Percentiles rank a stretch among this genome's conserved stretches.
These are phyloP conservation scores for Colletotrichum orbiculare DNA, from an alignment of 2,329 filamentous ascomycete species.

Conservation along the genomic window DNA sequence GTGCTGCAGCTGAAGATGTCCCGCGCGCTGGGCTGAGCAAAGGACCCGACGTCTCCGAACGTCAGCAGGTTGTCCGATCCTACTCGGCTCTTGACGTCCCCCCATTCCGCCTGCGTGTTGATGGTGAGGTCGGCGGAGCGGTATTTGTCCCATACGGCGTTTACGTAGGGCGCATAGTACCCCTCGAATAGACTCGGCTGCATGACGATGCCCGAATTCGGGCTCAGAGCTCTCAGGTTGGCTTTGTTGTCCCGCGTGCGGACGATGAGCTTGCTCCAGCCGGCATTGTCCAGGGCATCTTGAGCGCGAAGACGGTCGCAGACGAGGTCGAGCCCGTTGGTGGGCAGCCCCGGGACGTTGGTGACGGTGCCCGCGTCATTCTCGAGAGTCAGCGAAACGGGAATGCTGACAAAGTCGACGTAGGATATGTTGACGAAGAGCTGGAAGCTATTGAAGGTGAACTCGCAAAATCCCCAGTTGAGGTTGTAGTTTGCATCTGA, in stretches of 20 bases:
- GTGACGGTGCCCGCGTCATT: slow-evolving; percentile 57
- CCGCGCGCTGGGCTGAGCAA: slow-evolving; percentile 57
- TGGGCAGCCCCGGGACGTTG: slow-evolving; percentile 60
- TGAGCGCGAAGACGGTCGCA: slow-evolving; percentile 58
- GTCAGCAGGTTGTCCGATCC: slow-evolving; percentile 48
- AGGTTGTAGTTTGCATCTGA: slow-evolving; percentile 70
- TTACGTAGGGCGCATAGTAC: slow-evolving; percentile 63
- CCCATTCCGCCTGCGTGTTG: slow-evolving; percentile 66
- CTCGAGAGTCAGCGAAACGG: slow-evolving; percentile 67
- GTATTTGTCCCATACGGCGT: slow-evolving; percentile 65
- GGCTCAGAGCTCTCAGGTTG: slow-evolving; percentile 63
- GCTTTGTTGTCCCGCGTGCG: slow-evolving; percentile 48
- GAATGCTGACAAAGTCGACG: slow-evolving; percentile 79
- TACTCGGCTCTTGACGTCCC: slow-evolving; percentile 58
- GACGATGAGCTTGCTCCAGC: slow-evolving; percentile 64
- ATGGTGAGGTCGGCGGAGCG: slow-evolving; percentile 55
- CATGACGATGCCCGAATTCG: slow-evolving; percentile 60
- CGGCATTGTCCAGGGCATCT: slow-evolving; percentile 56
- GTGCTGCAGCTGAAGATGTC: slow-evolving; percentile 65
- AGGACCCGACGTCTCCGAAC: slow-evolving; percentile 53
- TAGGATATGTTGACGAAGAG: slow-evolving; percentile 77
- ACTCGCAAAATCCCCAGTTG: slow-evolving; percentile 76
- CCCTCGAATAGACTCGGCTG: slow-evolving; percentile 57
- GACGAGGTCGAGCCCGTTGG: slow-evolving; percentile 58
- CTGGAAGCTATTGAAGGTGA: slow-evolving; percentile 71